Percentiles rank a stretch among this genome's conserved stretches.
phyloP scores from a whole-genome alignment of 202 grass and related monocot genomes.

The Schoenoplectus tabernaemontani region DNA sequence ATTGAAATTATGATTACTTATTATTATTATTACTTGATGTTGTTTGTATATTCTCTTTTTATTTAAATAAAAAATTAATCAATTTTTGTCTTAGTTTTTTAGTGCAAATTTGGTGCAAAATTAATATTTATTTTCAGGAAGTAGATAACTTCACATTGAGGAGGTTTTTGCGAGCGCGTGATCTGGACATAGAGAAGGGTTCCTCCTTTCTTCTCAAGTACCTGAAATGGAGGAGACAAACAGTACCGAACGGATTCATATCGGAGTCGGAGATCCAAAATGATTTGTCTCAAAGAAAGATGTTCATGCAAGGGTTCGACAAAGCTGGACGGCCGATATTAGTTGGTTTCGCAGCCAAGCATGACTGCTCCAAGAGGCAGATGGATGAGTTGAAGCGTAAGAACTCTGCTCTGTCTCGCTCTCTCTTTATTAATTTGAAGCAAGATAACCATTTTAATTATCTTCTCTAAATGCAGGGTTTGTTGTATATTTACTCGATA shows the following conservation, averaged over 20 bases:
- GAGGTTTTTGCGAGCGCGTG: slow-evolving; percentile 64
- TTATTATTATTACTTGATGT: too few relatives aligned
- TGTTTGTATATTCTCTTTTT: too few relatives aligned
- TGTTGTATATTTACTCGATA: slow-evolving; percentile 51
- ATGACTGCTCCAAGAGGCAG: slow-evolving; percentile 44
- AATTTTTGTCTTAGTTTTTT: neutral
- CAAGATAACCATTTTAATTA: neutral
- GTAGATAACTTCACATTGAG: slow-evolving; percentile 56
- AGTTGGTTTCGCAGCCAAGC: slow-evolving; percentile 39
- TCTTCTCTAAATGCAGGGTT: slow-evolving; percentile 40
- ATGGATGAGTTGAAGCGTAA: slow-evolving; percentile 66
- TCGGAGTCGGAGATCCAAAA: slow-evolving; percentile 31
- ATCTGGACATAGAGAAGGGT: slow-evolving; percentile 46
- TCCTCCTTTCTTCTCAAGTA: slow-evolving; percentile 45
- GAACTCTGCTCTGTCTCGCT: neutral
- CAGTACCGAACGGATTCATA: slow-evolving; percentile 43
- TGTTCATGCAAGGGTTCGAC: slow-evolving; percentile 51
- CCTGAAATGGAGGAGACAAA: slow-evolving; percentile 41
- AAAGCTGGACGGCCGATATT: slow-evolving; percentile 45
- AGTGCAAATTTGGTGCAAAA: neutral
- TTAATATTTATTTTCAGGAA: slow-evolving; percentile 37
- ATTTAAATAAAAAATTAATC: neutral
- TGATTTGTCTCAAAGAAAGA: slow-evolving; percentile 51
- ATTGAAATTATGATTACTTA: too few relatives aligned
- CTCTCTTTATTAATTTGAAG: neutral